Evolutionary conservation across 331 rosid species (phyloP).

Genomic region (Quercus phellos): DNA sequence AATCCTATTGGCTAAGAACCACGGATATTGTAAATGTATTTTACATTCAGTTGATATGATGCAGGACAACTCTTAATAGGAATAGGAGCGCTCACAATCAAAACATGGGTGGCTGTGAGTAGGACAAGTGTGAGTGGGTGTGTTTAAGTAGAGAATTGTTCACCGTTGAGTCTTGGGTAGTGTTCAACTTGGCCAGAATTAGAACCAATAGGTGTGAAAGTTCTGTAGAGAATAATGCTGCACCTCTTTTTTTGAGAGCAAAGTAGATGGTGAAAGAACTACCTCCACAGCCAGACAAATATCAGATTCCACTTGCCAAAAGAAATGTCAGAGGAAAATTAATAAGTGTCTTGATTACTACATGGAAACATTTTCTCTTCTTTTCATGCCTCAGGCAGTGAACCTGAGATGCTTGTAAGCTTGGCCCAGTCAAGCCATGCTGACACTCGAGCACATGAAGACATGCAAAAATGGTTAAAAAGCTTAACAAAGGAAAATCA

Average conservation of each 20-base stretch:
- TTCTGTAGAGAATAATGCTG: background rate
- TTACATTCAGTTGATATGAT: background rate
- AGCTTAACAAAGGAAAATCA: slow-evolving; percentile 2
- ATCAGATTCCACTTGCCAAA: slow-evolving; percentile 8
- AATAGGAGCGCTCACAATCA: background rate
- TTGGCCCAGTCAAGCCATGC: slow-evolving; percentile 18
- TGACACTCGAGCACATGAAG: slow-evolving; percentile 19
- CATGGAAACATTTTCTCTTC: slow-evolving; percentile 1
- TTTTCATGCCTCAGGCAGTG: background rate
- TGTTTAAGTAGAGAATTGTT: background rate
- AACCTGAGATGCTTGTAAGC: slow-evolving; percentile 11
- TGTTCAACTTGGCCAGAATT: background rate
- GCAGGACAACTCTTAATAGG: background rate
- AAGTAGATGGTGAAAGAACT: background rate
- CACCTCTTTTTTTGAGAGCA: background rate
- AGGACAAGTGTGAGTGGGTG: background rate
- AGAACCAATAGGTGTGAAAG: background rate
- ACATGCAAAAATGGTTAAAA: slow-evolving; percentile 1
- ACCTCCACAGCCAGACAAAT: background rate
- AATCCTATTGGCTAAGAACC: background rate
- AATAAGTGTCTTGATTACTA: background rate
- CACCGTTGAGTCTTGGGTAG: background rate
- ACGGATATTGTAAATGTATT: background rate
- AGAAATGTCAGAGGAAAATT: slow-evolving; percentile 1
- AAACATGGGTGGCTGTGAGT: background rate